These are phyloP conservation scores for Fusarium haematococcum DNA, from an alignment of 2,329 filamentous ascomycete genomes.

Conservation along the genomic window DNA sequence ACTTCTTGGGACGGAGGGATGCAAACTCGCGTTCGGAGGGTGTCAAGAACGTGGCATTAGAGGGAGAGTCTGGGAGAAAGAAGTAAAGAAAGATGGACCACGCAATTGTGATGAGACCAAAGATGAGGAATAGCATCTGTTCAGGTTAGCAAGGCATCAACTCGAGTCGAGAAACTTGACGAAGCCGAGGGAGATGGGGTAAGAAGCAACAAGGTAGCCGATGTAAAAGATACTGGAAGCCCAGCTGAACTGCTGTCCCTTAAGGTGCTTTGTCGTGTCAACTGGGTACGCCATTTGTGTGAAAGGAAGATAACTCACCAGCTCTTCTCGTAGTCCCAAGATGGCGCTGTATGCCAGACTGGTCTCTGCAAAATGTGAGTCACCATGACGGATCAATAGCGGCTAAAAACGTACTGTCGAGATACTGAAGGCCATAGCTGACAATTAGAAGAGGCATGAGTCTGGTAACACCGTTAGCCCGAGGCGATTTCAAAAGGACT, in stretches of 20 bases:
- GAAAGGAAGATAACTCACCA: neutral
- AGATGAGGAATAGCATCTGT: slow-evolving; percentile 23
- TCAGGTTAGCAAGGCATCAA: neutral
- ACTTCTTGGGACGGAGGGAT: slow-evolving; percentile 18
- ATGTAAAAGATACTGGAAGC: slow-evolving; percentile 61
- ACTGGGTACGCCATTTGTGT: neutral
- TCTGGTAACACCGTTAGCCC: neutral
- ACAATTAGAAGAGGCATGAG: slow-evolving; percentile 24
- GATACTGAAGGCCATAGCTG: slow-evolving; percentile 25
- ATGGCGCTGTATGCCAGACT: slow-evolving; percentile 27
- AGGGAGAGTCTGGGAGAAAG: slow-evolving; percentile 27
- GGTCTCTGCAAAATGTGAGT: slow-evolving; percentile 7
- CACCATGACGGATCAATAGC: neutral
- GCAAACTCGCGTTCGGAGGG: slow-evolving; percentile 13
- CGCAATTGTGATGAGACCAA: slow-evolving; percentile 22
- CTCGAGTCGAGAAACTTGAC: slow-evolving; percentile 4
- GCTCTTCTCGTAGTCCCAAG: slow-evolving; percentile 11
- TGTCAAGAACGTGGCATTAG: slow-evolving; percentile 34
- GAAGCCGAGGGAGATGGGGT: slow-evolving; percentile 34
- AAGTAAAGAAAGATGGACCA: slow-evolving; percentile 22
- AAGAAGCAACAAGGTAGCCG: slow-evolving; percentile 54
- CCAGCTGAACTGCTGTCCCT: slow-evolving; percentile 60
- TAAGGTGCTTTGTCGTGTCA: slow-evolving; percentile 7
- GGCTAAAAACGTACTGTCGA: slow-evolving; percentile 10
- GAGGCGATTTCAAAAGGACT: neutral